These are phyloP conservation scores for Alternaria angustiovoidea DNA, from an alignment of 2,329 filamentous ascomycete genomes.

Conservation along the genomic window DNA sequence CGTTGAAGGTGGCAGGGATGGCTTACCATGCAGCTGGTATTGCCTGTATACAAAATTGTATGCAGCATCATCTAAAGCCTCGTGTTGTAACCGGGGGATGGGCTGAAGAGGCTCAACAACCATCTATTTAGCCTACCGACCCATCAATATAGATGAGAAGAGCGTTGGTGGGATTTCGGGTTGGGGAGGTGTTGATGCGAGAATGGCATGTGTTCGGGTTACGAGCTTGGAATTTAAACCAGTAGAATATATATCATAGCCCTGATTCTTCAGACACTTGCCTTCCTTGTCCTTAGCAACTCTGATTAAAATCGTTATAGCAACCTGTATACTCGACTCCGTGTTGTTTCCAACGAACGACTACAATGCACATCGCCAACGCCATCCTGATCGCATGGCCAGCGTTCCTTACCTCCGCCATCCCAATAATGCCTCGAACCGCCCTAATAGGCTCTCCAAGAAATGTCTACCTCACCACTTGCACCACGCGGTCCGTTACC, in stretches of 20 bases:
- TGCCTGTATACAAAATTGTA: constrained; percentile 3
- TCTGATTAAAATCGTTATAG: not conserved
- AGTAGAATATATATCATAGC: not conserved
- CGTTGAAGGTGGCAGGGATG: not conserved
- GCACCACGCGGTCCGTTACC: constrained; percentile 15
- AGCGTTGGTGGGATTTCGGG: not conserved
- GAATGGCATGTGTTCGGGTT: not conserved
- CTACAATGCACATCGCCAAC: constrained; percentile 1
- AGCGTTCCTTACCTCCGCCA: not conserved
- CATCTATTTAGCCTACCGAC: not conserved
- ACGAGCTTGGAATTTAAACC: not conserved
- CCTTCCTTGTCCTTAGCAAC: not conserved
- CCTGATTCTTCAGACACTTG: not conserved
- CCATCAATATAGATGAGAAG: constrained; percentile 11
- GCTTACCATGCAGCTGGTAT: constrained; percentile 12
- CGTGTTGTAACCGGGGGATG: not conserved
- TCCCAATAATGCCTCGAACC: constrained; percentile 1
- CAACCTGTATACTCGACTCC: not conserved
- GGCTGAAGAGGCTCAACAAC: not conserved
- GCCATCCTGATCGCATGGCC: not conserved
- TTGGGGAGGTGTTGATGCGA: not conserved
- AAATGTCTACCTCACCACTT: constrained; percentile 25
- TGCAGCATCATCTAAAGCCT: constrained; percentile 1
- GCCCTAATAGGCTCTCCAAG: constrained; percentile 7
- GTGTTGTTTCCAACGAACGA: not conserved